Evolutionary conservation across 1,139 yeast genomes (phyloP).

Genomic region (Sugiyamaella japonica): DNA sequence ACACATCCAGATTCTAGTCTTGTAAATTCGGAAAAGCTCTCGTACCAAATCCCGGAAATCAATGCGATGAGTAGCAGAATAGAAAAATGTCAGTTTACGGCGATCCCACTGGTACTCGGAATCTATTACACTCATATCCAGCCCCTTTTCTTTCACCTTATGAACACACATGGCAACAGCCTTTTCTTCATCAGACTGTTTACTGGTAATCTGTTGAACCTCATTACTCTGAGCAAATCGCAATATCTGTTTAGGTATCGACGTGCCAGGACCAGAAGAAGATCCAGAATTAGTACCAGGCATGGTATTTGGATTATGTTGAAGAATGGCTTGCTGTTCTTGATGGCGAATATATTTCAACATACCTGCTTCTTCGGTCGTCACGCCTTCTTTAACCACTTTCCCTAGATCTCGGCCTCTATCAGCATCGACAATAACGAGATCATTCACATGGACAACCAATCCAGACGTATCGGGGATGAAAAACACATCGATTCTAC

Average conservation of each 20-base stretch:
- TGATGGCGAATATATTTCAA: slow-evolving; percentile 79
- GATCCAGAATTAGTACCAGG: slow-evolving; percentile 24
- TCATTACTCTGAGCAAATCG: slow-evolving; percentile 67
- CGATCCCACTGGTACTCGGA: slow-evolving; percentile 97
- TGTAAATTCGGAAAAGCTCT: slow-evolving; percentile 88
- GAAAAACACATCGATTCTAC: slow-evolving; percentile 80
- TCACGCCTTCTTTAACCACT: slow-evolving; percentile 64
- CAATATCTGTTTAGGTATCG: slow-evolving; percentile 70
- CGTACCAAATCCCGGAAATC: slow-evolving; percentile 92
- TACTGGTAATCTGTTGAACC: slow-evolving; percentile 56
- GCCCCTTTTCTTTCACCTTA: slow-evolving; percentile 53
- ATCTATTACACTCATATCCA: slow-evolving; percentile 55
- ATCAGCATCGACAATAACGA: slow-evolving; percentile 97
- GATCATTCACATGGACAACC: slow-evolving; percentile 62
- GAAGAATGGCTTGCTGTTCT: slow-evolving; percentile 66
- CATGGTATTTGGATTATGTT: slow-evolving; percentile 36
- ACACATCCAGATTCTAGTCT: slow-evolving; percentile 97
- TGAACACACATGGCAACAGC: slow-evolving; percentile 62
- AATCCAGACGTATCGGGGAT: slow-evolving; percentile 55
- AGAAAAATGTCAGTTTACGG: slow-evolving; percentile 88
- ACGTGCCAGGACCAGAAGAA: slow-evolving; percentile 44
- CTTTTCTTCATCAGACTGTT: slow-evolving; percentile 68
- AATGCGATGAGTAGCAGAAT: slow-evolving; percentile 76
- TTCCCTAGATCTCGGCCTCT: slow-evolving; percentile 90
- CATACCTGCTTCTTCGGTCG: slow-evolving; percentile 74